Conservation (phyloP, 163 green algal genomes). For the Scenedesmus sp. region DNA sequence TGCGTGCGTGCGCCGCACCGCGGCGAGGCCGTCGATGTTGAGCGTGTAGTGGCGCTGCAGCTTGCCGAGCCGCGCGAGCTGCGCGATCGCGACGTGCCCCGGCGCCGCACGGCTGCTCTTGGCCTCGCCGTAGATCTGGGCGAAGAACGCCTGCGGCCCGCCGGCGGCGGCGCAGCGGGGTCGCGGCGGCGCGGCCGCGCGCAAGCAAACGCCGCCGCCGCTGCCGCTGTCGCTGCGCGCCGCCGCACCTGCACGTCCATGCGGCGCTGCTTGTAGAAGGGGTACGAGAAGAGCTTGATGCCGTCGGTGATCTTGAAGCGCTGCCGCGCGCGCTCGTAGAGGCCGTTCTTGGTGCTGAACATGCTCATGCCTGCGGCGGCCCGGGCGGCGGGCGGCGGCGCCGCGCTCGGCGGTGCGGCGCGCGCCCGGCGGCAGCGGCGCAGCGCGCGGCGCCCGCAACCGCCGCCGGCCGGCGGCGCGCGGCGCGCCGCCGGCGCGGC, state of each 20-base stretch:
- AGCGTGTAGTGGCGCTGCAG: conserved; percentile 93
- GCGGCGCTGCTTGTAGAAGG: conserved; percentile 82
- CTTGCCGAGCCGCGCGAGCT: conserved; percentile 48
- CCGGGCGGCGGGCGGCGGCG: too few species aligned
- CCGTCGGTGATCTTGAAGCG: conserved; percentile 85
- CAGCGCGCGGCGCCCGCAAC: too few species aligned
- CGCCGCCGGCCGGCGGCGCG: too few species aligned
- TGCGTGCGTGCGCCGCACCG: conserved; percentile 63
- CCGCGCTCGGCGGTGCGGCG: too few species aligned
- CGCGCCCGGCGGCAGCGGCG: too few species aligned
- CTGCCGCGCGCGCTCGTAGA: conserved; percentile 89
- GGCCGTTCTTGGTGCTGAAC: conserved; percentile 85
- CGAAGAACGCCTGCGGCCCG: conserved; percentile 78
- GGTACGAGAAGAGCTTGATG: conserved; percentile 92
- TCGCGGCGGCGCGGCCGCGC: background rate
- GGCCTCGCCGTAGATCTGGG: conserved; percentile 86
- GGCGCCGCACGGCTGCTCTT: conserved; percentile 56
- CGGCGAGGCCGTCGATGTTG: conserved; percentile 92
- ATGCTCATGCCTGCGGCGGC: conserved; percentile 90
- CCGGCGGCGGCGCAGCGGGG: background rate
- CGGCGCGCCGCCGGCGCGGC: too few species aligned
- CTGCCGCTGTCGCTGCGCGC: background rate
- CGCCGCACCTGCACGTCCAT: conserved; percentile 62
- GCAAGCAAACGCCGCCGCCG: background rate
- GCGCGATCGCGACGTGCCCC: conserved; percentile 78